These are phyloP conservation scores for Pterothamnion heteromorphum DNA, from an alignment of 31 red algal genomes.

Conservation along the genomic window DNA sequence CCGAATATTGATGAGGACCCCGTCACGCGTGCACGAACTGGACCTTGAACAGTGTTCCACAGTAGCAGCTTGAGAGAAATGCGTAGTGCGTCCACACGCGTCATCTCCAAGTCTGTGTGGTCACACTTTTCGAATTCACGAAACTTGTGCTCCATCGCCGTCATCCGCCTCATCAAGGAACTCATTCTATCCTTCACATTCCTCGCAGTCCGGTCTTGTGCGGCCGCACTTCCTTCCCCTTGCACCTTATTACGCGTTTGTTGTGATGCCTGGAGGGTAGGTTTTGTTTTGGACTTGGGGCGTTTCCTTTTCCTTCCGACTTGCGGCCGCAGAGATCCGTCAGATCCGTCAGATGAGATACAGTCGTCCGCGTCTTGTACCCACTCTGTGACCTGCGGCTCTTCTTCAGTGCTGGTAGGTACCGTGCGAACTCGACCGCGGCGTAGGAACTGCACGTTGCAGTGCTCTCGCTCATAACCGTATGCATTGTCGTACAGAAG, in stretches of 20 bases:
- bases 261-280: neutral
- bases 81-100: constrained; percentile 33
- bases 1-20: constrained; percentile 18
- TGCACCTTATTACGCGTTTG: neutral
- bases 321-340: constrained; percentile 13
- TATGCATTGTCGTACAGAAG: neutral
- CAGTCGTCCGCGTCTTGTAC: neutral
- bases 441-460: neutral
- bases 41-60: neutral
- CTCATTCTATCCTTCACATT: neutral
- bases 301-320: neutral
- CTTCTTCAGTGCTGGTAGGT: constrained; percentile 1
- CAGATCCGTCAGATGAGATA: constrained; percentile 1
- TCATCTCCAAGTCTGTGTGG: constrained; percentile 12
- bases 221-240: neutral
- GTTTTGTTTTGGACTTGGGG: neutral
- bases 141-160: neutral
- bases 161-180: neutral
- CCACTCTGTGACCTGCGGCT: neutral
- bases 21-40: neutral
- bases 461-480: neutral
- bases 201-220: neutral
- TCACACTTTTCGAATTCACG: constrained; percentile 20
- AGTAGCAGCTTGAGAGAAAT: neutral
- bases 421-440: neutral